Base-by-base conservation (phyloP, 2,329 filamentous ascomycete species). In the Paramyrothecium roridum region DNA sequence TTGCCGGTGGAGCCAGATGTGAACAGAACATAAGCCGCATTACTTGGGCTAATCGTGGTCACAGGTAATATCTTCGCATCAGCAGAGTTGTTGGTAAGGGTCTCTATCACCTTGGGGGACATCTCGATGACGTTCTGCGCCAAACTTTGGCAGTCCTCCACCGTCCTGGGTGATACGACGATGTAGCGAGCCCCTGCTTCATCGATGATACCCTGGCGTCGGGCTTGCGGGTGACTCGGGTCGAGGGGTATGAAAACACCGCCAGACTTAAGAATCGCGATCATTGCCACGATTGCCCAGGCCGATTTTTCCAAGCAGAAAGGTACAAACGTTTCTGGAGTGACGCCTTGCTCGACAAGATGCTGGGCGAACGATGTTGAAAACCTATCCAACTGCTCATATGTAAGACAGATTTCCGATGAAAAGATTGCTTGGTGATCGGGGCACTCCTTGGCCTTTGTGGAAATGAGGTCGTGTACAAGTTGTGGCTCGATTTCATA, bases 401-500 rank as follows among this genome's bases (percentile, higher is more conserved):
- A 43, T 17, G 37, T 43, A 17, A 43, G n/a, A 19, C n/a, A n/a
- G n/a, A 16, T 43, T 43, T 43, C 37, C 4, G 37, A 17, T 13
- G 37, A 16, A 13, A 17, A 43, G 7, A 43, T 13, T 4, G 37
- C 37, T 13, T 43, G 13, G n/a, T 43, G 37, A 7, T 43, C 12
- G 3, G 37, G 26, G 37, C n/a, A 19, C 34, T 61, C 62, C 13
- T 52, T 56, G 17, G 70, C 70, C 50, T 70, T 69, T n/a, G 70
- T 33, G 21, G 20, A 23, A 19, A 50, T 50, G 8, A 50, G 48
- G 13, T 23, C 48, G 33, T 16, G 23, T n/a, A 51, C 17, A 3
- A n/a, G 17, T 17, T 16, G n/a, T 8, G 20, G n/a, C 3, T 21
- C 13, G 20, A 51, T 40, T 3, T 51, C 30, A n/a, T 51, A 30